These are phyloP conservation scores for Tubosaeta sp. DNA, from an alignment of 768 basidiomycete genomes.

Conservation along the genomic window DNA sequence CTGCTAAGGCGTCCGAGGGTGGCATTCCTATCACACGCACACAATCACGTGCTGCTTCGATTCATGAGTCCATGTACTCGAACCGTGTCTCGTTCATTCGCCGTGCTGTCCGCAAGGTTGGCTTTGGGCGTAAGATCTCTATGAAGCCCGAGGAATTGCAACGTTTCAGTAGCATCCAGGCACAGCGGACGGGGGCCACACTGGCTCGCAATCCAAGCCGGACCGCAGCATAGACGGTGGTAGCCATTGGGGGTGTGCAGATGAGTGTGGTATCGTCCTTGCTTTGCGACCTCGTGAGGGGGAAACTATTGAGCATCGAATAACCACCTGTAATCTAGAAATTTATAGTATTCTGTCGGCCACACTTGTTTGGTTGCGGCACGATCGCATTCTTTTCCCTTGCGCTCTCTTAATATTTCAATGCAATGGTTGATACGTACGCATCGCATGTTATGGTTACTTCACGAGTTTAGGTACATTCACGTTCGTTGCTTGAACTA, in stretches of 20 bases:
- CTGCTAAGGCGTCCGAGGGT: conserved; percentile 31
- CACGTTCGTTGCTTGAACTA: conserved; percentile 1
- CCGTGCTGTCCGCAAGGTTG: conserved; percentile 83
- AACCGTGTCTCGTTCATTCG: conserved; percentile 94
- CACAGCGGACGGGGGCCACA: conserved; percentile 68
- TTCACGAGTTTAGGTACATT: too few relatives aligned
- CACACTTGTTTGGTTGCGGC: conserved; percentile 13
- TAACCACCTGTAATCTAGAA: conserved; percentile 34
- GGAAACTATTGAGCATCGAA: conserved; percentile 25
- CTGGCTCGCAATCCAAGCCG: conserved; percentile 75
- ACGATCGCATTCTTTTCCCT: conserved; percentile 14
- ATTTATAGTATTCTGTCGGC: conserved; percentile 20
- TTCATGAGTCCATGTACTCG: conserved; percentile 90
- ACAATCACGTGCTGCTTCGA: conserved; percentile 81
- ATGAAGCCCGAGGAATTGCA: conserved; percentile 85
- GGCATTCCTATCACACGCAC: conserved; percentile 78
- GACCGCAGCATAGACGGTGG: conserved; percentile 41
- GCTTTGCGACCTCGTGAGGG: conserved; percentile 12
- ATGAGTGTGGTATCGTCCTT: conserved; percentile 22
- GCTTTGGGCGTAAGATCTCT: conserved; percentile 75
- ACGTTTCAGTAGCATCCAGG: conserved; percentile 84
- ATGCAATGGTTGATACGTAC: conserved; percentile 15
- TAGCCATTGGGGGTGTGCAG: conserved; percentile 7
- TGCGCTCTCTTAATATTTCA: conserved; percentile 10
- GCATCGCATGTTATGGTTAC: conserved; percentile 14